Evolutionary conservation across 495 filamentous ascomycete genomes (phyloP).

Genomic region (Neurospora sp.): DNA sequence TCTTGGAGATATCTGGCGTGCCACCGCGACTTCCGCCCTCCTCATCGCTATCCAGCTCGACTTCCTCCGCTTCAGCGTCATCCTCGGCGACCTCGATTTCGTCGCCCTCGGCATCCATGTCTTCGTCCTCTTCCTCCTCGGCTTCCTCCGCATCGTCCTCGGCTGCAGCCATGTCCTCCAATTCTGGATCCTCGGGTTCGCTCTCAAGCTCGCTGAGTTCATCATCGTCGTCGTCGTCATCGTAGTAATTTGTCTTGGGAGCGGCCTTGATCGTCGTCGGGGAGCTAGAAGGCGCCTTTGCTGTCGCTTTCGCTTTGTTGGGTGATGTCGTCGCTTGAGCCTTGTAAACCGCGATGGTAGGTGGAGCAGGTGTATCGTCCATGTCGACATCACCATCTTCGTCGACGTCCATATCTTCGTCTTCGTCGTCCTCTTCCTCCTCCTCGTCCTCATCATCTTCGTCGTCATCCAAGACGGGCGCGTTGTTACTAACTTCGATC

Average conservation of each 20-base stretch:
- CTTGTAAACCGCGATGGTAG: constrained; percentile 36
- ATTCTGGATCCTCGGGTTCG: constrained; percentile 31
- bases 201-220: constrained; percentile 39
- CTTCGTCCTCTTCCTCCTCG: constrained; percentile 42
- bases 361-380: constrained; percentile 27
- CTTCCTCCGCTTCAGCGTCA: constrained; percentile 42
- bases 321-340: constrained; percentile 16
- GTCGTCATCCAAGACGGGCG: constrained; percentile 16
- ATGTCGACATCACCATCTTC: constrained; percentile 40
- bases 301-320: constrained; percentile 9
- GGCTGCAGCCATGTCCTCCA: constrained; percentile 40
- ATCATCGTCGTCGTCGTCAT: constrained; percentile 38
- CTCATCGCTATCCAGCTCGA: constrained; percentile 58
- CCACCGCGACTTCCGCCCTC: constrained; percentile 34
- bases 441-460: constrained; percentile 18
- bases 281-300: constrained; percentile 5
- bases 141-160: constrained; percentile 35
- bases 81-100: constrained; percentile 53
- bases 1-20: constrained; percentile 70
- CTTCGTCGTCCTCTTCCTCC: constrained; percentile 19
- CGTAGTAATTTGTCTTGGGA: constrained; percentile 29
- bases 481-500: constrained; percentile 33
- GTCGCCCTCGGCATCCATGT: constrained; percentile 49
- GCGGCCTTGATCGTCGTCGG: constrained; percentile 5
- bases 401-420: constrained; percentile 37